phyloP scores from a whole-genome alignment of 768 basidiomycete species.

The Sarcodon aspratus region DNA sequence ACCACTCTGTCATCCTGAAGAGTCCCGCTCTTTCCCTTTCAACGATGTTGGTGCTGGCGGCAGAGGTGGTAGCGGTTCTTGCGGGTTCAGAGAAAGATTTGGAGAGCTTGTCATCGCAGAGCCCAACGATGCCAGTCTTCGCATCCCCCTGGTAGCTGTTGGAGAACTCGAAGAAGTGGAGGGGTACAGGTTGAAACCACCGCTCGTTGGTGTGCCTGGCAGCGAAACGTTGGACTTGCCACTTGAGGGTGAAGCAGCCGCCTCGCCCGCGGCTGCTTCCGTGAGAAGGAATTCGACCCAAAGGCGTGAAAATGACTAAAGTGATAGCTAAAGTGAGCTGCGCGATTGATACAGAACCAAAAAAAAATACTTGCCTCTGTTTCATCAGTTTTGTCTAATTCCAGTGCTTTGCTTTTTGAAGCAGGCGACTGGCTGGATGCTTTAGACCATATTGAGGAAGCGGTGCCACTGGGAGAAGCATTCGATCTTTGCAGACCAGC shows the following conservation, averaged over 20 bases:
- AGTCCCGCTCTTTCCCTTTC: not conserved
- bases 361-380: constrained; percentile 48
- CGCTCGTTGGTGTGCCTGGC: constrained; percentile 19
- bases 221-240: constrained; percentile 23
- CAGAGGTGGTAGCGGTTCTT: constrained; percentile 2
- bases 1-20: not conserved
- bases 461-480: constrained; percentile 7
- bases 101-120: not conserved
- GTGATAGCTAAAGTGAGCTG: not conserved
- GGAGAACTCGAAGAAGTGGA: not conserved
- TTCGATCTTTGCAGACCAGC: constrained; percentile 69
- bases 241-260: constrained; percentile 9
- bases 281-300: constrained; percentile 98
- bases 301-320: constrained; percentile 88
- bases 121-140: not conserved
- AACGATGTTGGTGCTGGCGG: constrained; percentile 3
- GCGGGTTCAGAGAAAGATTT: not conserved
- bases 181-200: not conserved
- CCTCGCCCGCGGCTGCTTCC: constrained; percentile 55
- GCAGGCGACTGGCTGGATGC: constrained; percentile 13
- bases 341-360: not conserved
- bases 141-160: not conserved
- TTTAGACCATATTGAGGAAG: constrained; percentile 4
- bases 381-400: constrained; percentile 72
- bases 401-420: constrained; percentile 29